These are phyloP conservation scores for Fusarium mundagurra DNA, from an alignment of 2,329 filamentous ascomycete species.

Conservation along the genomic window DNA sequence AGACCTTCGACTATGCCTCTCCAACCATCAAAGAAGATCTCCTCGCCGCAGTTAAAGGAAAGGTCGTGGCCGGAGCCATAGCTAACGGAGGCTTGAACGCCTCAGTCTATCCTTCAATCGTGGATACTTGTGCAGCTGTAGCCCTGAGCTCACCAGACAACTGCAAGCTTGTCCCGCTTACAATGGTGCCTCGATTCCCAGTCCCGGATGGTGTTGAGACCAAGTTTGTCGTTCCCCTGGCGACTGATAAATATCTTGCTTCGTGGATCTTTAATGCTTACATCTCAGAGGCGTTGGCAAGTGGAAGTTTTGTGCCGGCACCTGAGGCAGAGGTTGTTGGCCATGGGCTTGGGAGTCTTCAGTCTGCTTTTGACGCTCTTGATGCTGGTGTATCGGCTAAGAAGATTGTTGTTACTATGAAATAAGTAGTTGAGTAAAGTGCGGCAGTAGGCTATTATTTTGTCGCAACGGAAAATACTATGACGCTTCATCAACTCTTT, in stretches of 20 bases:
- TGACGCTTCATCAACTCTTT: not conserved
- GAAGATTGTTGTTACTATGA: conserved; percentile 10
- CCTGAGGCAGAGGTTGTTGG: not conserved
- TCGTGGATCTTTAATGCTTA: conserved; percentile 1
- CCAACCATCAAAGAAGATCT: not conserved
- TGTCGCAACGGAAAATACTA: not conserved
- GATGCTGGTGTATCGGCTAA: conserved; percentile 1
- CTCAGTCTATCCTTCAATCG: conserved; percentile 1
- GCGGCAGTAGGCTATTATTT: not conserved
- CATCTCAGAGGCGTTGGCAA: not conserved
- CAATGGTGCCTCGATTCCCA: conserved; percentile 4
- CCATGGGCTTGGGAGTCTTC: not conserved
- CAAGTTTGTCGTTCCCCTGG: conserved; percentile 4
- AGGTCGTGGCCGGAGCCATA: not conserved
- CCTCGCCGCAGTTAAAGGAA: not conserved
- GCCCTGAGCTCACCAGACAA: conserved; percentile 7
- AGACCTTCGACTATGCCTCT: not conserved
- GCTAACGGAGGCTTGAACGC: conserved; percentile 2
- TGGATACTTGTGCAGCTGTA: not conserved
- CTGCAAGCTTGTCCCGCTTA: not conserved
- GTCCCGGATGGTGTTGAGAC: conserved; percentile 6
- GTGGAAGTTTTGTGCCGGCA: not conserved
- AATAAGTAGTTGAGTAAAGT: not conserved
- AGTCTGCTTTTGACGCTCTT: not conserved
- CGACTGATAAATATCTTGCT: not conserved